Percentiles rank a stretch among this genome's conserved stretches.
Conservation (phyloP, 2,329 filamentous ascomycete species). For the Pseudogymnoascus sp. region DNA sequence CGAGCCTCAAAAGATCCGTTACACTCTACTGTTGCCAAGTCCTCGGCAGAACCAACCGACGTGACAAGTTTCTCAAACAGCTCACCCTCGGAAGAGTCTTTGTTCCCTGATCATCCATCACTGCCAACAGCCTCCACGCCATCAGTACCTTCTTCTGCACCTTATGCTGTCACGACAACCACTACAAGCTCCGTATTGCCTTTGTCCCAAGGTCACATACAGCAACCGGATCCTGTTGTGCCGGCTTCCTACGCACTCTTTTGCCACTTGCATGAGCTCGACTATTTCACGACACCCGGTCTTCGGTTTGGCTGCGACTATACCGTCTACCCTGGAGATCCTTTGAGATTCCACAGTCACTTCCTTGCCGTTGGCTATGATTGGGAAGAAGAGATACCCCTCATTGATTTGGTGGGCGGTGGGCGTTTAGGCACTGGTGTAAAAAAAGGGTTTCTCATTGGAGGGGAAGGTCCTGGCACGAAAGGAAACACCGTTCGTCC, state of each 20-base stretch:
- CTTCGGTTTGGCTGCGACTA: constrained; percentile 92
- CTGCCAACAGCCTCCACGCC: not conserved
- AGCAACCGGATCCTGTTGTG: constrained; percentile 29
- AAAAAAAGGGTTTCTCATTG: constrained; percentile 89
- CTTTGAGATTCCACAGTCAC: constrained; percentile 89
- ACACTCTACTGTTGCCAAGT: not conserved
- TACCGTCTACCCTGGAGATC: constrained; percentile 91
- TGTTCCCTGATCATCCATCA: not conserved
- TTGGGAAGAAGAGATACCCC: constrained; percentile 81
- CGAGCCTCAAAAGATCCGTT: constrained; percentile 16
- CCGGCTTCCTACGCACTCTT: constrained; percentile 65
- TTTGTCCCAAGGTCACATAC: constrained; percentile 18
- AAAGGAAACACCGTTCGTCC: constrained; percentile 46
- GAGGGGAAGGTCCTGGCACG: constrained; percentile 47
- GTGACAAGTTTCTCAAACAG: not conserved
- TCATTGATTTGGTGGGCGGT: constrained; percentile 78
- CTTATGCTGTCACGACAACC: constrained; percentile 34
- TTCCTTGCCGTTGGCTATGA: constrained; percentile 75
- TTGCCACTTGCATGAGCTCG: constrained; percentile 65
- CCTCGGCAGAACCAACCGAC: not conserved
- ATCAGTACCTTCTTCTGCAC: constrained; percentile 10
- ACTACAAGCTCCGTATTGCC: constrained; percentile 34
- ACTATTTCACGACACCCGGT: constrained; percentile 85
- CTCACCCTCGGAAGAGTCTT: not conserved
- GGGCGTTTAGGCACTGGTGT: constrained; percentile 87